phyloP scores from a whole-genome alignment of 2,329 filamentous ascomycete genomes.

The Scedosporium dehoogii region DNA sequence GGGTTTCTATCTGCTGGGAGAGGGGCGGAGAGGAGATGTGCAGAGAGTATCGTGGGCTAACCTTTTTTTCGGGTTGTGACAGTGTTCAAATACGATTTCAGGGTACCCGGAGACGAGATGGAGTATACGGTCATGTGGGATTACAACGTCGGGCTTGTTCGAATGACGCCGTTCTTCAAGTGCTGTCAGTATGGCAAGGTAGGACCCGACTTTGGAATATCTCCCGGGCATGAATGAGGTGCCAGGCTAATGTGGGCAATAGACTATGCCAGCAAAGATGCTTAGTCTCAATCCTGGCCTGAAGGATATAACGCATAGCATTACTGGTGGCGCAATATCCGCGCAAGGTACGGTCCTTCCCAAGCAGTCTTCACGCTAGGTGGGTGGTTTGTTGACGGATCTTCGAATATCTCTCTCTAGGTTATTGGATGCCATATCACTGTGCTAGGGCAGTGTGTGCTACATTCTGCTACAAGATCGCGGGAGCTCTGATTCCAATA shows the following conservation, averaged over 20 bases:
- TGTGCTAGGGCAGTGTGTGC: constrained; percentile 81
- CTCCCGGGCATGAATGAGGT: background rate
- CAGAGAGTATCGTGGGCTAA: too few relatives aligned
- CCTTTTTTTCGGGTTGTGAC: background rate
- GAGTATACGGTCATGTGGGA: constrained; percentile 88
- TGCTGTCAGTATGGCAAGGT: constrained; percentile 83
- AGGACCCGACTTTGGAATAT: constrained; percentile 13
- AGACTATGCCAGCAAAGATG: constrained; percentile 87
- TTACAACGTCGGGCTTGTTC: constrained; percentile 86
- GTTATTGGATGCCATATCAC: constrained; percentile 92
- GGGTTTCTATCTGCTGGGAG: constrained; percentile 14
- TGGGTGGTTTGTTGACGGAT: too few relatives aligned
- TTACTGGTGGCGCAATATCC: constrained; percentile 82
- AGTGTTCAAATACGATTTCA: constrained; percentile 84
- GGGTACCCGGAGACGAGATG: constrained; percentile 53
- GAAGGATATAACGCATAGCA: constrained; percentile 82
- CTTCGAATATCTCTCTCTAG: constrained; percentile 31
- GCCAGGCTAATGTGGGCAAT: constrained; percentile 6
- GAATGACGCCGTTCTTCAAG: constrained; percentile 93
- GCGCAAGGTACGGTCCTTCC: constrained; percentile 61
- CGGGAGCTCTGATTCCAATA: constrained; percentile 76
- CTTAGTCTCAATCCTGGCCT: constrained; percentile 69
- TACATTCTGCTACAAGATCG: constrained; percentile 80
- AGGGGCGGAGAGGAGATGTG: background rate
- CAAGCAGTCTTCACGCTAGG: constrained; percentile 9